Percentiles rank a stretch among this genome's conserved stretches.
These are phyloP conservation scores for Zasmidium cellare DNA, from an alignment of 2,329 filamentous ascomycete species.

Conservation along the genomic window DNA sequence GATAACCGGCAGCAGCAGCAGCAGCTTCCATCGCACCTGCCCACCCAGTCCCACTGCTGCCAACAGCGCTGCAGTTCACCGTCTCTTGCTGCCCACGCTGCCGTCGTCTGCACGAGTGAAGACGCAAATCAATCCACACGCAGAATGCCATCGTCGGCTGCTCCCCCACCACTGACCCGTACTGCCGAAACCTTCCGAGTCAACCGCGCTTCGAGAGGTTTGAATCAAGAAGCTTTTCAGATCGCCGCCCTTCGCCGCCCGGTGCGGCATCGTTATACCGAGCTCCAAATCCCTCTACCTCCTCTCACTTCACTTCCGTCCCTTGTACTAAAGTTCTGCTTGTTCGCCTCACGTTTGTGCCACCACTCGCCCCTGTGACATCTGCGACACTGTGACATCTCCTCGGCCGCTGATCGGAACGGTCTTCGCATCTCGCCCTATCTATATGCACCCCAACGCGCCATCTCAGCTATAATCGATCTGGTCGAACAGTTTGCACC, in stretches of 20 bases:
- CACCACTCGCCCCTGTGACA: not conserved
- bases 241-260: not conserved
- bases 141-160: not conserved
- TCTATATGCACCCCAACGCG: not conserved
- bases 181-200: not conserved
- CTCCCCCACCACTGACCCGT: not conserved
- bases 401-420: not conserved
- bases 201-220: not conserved
- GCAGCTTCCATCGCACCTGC: not conserved
- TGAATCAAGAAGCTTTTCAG: slow-evolving; percentile 2
- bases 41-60: not conserved
- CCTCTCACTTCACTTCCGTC: not conserved
- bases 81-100: not conserved
- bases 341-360: not conserved
- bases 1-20: not conserved
- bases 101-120: not conserved
- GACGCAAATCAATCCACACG: no score
- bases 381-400: not conserved
- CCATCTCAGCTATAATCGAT: not conserved
- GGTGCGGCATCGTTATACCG: not conserved
- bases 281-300: not conserved
- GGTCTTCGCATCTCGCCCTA: not conserved
- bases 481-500: not conserved
- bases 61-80: not conserved
- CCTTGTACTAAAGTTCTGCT: not conserved